Conservation (phyloP, 148 eudicot genomes). For the Cornus suecica region DNA sequence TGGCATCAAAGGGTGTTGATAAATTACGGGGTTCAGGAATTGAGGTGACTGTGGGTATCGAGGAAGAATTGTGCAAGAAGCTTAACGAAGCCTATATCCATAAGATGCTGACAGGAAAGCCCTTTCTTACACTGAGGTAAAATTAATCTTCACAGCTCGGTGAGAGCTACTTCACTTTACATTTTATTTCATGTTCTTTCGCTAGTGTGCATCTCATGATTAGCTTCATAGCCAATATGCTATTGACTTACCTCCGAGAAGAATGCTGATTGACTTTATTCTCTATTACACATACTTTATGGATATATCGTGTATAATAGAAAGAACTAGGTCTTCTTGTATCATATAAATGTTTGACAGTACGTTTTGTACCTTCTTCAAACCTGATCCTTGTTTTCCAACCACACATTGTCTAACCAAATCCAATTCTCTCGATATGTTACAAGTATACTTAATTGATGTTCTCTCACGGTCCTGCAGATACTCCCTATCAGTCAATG, state of each 20-base stretch:
- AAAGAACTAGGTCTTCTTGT: too few species aligned
- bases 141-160: not conserved
- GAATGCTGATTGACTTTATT: not conserved
- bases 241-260: not conserved
- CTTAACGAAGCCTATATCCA: conserved; percentile 77
- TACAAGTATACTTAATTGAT: not conserved
- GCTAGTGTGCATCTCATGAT: not conserved
- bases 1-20: conserved; percentile 70
- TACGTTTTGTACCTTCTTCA: too few species aligned
- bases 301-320: too few species aligned
- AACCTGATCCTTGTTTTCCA: too few species aligned
- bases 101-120: conserved; percentile 73
- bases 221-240: not conserved
- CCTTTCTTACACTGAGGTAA: conserved; percentile 80
- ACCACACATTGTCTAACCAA: too few species aligned
- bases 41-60: conserved; percentile 72
- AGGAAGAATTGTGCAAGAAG: conserved; percentile 84
- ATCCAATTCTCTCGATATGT: too few species aligned
- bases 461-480: conserved; percentile 34
- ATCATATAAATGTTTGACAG: too few species aligned
- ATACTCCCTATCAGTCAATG: conserved; percentile 71
- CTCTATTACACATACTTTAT: not conserved
- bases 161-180: not conserved
- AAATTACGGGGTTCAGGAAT: conserved; percentile 77
- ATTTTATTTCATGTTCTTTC: not conserved